Base-by-base conservation (phyloP, 306 rosid species). In the Acacia confusa region DNA sequence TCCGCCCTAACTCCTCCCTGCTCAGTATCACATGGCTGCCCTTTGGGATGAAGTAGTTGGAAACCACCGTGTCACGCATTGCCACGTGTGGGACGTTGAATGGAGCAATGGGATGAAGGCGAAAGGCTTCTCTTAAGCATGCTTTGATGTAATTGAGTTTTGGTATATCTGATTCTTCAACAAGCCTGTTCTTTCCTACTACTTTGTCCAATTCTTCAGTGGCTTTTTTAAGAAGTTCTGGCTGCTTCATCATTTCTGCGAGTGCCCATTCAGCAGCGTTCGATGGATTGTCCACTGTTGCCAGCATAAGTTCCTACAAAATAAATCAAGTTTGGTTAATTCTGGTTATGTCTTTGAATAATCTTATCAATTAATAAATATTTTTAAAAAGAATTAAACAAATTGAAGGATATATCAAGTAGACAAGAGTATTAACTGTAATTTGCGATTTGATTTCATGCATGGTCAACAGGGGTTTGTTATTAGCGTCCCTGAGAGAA, bases 1-100 rank as follows among this genome's bases (percentile, higher is more conserved):
- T 86, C 28, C 82, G 75, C 3, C 86, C 78, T 0, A 90, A 77
- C 2, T 58, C 88, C 6, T 34, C 3, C 40, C 95, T 83, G 9
- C 88, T 85, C 1, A 91, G 48, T 2, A 89, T 0, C 30, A 90
- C 82, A 25, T 78, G 80, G 14, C 92, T 88, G 4, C 90, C 89
- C 24, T 90, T 88, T 3, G 87, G 88, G 55, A 88, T 86, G 50
- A 81, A 65, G 84, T 88, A 81, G 47, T 76, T 78, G 0, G 74
- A 77, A 1, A 90, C 81, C 2, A 25, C 11, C 3, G 53, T 53
- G 11, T 91, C 88, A 0, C 43, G 45, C 58, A n/a, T 63, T 1
- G 69, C 6, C 36, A 11, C 69, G 1, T 15, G 41, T 0, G 69
- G 41, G 22, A 63, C 38, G 0, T 30, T 63, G 41, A 63, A 63